Evolutionary conservation across 768 basidiomycete genomes (phyloP), one percentile per base, ranked within the genome.

Genomic region (Russula sp.): DNA sequence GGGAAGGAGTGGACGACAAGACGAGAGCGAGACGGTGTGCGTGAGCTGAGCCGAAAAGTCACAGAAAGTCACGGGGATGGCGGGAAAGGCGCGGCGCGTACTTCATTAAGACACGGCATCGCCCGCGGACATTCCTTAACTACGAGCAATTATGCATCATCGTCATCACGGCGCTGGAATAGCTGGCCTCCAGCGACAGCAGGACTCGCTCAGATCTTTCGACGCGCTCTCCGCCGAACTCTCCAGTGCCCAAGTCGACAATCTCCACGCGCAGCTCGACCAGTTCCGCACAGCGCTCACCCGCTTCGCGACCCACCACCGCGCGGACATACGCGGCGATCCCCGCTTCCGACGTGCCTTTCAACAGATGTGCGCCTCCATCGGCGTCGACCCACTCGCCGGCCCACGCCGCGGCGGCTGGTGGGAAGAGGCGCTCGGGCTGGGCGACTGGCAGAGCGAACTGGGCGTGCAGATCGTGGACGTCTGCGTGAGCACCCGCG

Each of bases 401-500:
- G 93, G 92, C 0, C 89, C 91, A 0, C 77, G 88, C 47, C 85
- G 85, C 69, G 91, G 90, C 42, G 92, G 93, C 2, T 91, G 91
- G 85, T 97, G 94, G 92, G 87, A 88, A 2, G 94, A 95, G 71
- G 77, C 94, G 70, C 82, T 94, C 40, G 88, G 87, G 8, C 75
- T 97, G 58, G 87, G 92, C 16, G 97, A 98, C 72, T 98, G 94
- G 93, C 89, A 94, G 69, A 90, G 92, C 72, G 95, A 97, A 70
- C 83, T 98, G 6, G 93, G 94, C 10, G 93, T 98, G 44, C 96
- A 96, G 77, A 89, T 96, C 64, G 92, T 97, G 55, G 93, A 94
- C 71, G 82, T 94, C 48, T 94, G 92, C 69, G 88, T 94, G 50
- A 89, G 84, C 76, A 94, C 91, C 16, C 79, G 93, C 61, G 89